A percentile compares a stretch with the other conserved stretches of the same genome.
Conservation (phyloP, 371 early-diverging fungal species). For the Fennellomyces sp. region DNA sequence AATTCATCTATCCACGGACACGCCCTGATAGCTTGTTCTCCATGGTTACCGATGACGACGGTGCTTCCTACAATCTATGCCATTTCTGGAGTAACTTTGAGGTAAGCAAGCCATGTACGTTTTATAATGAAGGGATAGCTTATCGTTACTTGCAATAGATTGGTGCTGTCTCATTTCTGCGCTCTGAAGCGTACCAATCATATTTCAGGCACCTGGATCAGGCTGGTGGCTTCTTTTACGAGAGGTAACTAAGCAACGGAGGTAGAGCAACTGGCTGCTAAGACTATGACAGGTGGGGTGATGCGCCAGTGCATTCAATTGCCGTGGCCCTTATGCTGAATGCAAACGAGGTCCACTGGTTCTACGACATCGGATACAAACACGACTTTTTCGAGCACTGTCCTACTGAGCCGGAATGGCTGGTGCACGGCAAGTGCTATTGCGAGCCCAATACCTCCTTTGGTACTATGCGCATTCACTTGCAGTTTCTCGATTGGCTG, state of each 20-base stretch:
- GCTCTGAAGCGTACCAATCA: constrained; percentile 65
- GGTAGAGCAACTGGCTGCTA: neutral
- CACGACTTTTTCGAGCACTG: constrained; percentile 77
- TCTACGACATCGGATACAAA: constrained; percentile 89
- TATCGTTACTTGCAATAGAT: constrained; percentile 21
- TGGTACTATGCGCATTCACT: too few relatives aligned
- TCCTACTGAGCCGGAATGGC: constrained; percentile 58
- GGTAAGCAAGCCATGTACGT: neutral
- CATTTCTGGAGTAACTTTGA: constrained; percentile 73
- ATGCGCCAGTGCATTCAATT: constrained; percentile 96
- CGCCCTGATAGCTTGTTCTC: constrained; percentile 39
- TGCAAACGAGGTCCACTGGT: constrained; percentile 86
- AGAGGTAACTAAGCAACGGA: constrained; percentile 52
- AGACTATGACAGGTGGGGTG: constrained; percentile 77
- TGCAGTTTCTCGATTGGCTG: too few relatives aligned
- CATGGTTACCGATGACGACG: constrained; percentile 38
- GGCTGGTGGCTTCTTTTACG: constrained; percentile 93
- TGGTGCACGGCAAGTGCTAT: constrained; percentile 56
- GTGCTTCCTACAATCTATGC: constrained; percentile 60
- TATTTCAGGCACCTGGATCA: constrained; percentile 87
- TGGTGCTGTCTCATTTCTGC: constrained; percentile 77
- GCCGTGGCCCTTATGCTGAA: constrained; percentile 85
- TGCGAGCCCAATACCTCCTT: constrained; percentile 59
- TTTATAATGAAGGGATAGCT: neutral
- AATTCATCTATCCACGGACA: constrained; percentile 47